Percentiles rank a stretch among this genome's conserved stretches.
Conservation (phyloP, 2,329 filamentous ascomycete species). For the Ambrosiella cleistominuta region DNA sequence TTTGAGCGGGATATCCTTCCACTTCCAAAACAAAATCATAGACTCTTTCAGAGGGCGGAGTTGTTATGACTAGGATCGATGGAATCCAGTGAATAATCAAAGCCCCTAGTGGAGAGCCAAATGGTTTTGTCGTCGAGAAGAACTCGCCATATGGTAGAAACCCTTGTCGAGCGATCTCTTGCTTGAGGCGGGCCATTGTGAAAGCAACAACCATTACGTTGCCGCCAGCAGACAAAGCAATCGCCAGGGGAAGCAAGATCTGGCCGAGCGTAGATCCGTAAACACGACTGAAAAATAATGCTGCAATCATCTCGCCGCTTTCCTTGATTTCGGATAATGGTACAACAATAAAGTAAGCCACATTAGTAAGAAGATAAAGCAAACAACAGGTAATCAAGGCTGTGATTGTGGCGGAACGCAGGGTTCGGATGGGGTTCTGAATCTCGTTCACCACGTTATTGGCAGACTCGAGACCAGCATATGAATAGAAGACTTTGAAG, state of each 20-base stretch:
- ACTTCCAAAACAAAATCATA: constrained; percentile 60
- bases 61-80: constrained; percentile 45
- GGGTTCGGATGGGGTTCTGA: constrained; percentile 45
- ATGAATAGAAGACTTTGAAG: constrained; percentile 54
- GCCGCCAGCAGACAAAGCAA: constrained; percentile 49
- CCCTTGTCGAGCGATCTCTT: constrained; percentile 55
- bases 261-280: constrained; percentile 43
- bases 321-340: constrained; percentile 48
- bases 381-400: constrained; percentile 43
- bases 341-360: constrained; percentile 45
- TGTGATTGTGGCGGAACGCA: constrained; percentile 42
- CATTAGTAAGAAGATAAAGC: constrained; percentile 50
- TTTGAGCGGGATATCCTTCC: constrained; percentile 48
- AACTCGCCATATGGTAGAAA: constrained; percentile 46
- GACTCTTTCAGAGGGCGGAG: constrained; percentile 46
- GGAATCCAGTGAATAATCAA: constrained; percentile 53
- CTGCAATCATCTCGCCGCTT: constrained; percentile 50
- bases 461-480: constrained; percentile 46
- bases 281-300: constrained; percentile 46
- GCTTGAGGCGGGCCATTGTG: constrained; percentile 49
- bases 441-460: constrained; percentile 59
- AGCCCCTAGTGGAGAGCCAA: constrained; percentile 48
- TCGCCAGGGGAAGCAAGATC: constrained; percentile 40
- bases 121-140: constrained; percentile 48
- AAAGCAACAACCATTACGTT: constrained; percentile 62